phyloP scores from a whole-genome alignment of 2,329 filamentous ascomycete species.

The Anthostomella pinea region DNA sequence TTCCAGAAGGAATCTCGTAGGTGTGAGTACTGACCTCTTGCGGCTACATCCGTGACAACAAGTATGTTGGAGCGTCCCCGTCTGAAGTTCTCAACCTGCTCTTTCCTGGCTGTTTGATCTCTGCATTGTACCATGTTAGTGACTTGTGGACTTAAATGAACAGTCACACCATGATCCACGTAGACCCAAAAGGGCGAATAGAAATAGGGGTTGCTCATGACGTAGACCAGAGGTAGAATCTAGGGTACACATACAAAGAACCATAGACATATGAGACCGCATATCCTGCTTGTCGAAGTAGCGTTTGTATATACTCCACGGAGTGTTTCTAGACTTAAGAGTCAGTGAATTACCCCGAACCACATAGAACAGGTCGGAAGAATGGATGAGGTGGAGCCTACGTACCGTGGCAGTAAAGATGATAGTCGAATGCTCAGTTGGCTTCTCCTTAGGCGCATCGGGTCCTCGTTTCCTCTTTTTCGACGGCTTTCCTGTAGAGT shows the following conservation, averaged over 20 bases:
- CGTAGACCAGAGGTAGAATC: too few relatives aligned
- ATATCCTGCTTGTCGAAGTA: slow-evolving; percentile 81
- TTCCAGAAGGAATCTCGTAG: too few relatives aligned
- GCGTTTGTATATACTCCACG: slow-evolving; percentile 82
- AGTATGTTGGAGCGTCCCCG: slow-evolving; percentile 82
- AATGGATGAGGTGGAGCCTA: too few relatives aligned
- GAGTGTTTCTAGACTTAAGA: slow-evolving; percentile 64
- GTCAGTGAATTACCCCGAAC: too few relatives aligned
- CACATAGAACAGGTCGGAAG: not conserved
- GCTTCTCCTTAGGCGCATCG: slow-evolving; percentile 61
- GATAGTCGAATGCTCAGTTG: slow-evolving; percentile 89
- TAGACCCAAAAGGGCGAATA: too few relatives aligned
- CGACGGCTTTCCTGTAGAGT: slow-evolving; percentile 40
- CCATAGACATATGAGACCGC: slow-evolving; percentile 93
- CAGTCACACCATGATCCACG: too few relatives aligned
- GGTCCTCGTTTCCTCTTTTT: slow-evolving; percentile 73
- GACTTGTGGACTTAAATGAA: too few relatives aligned
- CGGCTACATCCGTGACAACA: slow-evolving; percentile 94
- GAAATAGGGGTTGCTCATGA: too few relatives aligned
- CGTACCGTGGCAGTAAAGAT: slow-evolving; percentile 91
- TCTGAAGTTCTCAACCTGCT: slow-evolving; percentile 88
- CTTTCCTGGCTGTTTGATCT: slow-evolving; percentile 88
- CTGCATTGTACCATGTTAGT: not conserved
- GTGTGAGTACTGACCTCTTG: too few relatives aligned
- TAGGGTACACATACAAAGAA: slow-evolving; percentile 63